Evolutionary conservation across 2,329 filamentous ascomycete genomes (phyloP), one percentile per base, ranked within the genome.

Genomic region (Coniochaeta sp.): DNA sequence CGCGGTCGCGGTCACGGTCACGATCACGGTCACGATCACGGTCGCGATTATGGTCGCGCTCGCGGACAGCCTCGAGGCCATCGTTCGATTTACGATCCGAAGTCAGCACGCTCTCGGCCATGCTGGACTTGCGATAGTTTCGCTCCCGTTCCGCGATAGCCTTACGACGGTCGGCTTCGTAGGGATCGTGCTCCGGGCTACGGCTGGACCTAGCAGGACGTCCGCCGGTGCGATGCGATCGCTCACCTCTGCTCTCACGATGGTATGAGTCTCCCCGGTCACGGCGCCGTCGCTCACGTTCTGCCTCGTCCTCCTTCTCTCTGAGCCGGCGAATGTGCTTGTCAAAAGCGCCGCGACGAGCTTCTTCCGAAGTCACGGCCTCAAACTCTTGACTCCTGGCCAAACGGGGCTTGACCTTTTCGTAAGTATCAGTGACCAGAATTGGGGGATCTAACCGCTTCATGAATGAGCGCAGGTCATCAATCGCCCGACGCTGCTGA

Each of bases 71-170:
- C 34, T 75, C 73, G n/a, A 68, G 66, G 11, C 72, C 70, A 11
- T 67, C 83, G 78, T 70, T 72, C 19, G 72, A 68, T 57, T 76
- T 78, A 63, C 80, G 80, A 63, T 85, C 82, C 58, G 81, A 81
- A 2, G 47, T 16, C 59, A 87, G 72, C 22, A 86, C 74, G 65
- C 79, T 84, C 67, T 87, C 85, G 65, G 88, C 89, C 76, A 86
- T 86, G 71, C 83, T 86, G 52, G 85, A 81, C 76, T 95, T 96
- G 73, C 91, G 88, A 76, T 96, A 96, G 68, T 96, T 93, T 65
- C 93, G 89, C 76, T 98, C 96, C 56, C 96, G 89, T 71, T 96
- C 93, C 61, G 93, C 92, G 70, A 95, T 93, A 50, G 93, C 93
- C 73, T 93, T 95, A 69, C 92, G 89, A 65, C 95, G 87, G 72